These are phyloP conservation scores for Astragalus glycyphyllos DNA, from an alignment of 306 rosid genomes.

Conservation along the genomic window DNA sequence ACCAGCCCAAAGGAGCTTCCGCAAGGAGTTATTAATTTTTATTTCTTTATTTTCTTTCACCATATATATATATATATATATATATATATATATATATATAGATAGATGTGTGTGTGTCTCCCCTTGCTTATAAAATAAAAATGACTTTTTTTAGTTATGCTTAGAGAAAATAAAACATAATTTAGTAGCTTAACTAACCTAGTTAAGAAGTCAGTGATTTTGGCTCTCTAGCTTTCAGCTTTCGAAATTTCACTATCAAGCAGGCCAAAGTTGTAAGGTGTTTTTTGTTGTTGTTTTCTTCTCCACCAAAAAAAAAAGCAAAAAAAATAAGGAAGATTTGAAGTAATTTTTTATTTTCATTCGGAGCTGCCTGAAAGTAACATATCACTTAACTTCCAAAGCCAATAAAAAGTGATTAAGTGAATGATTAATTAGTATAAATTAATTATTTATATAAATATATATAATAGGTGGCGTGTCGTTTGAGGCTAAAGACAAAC, in stretches of 20 bases:
- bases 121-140: too few relatives aligned
- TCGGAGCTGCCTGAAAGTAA: conserved; percentile 20
- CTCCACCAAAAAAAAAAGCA: conserved; percentile 7
- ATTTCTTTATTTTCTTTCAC: background rate
- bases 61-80: background rate
- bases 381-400: conserved; percentile 20
- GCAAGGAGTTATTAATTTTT: too few relatives aligned
- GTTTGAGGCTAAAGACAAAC: conserved; percentile 54
- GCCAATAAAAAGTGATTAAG: conserved; percentile 27
- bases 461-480: conserved; percentile 51
- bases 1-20: too few relatives aligned
- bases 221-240: conserved; percentile 22
- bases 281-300: conserved; percentile 27
- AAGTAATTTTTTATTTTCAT: background rate
- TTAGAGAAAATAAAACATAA: too few relatives aligned
- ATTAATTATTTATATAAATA: background rate
- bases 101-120: too few relatives aligned
- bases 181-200: background rate
- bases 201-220: background rate
- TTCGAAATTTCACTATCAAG: conserved; percentile 40
- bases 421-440: conserved; percentile 5
- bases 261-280: conserved; percentile 27
- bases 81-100: background rate
- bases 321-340: background rate
- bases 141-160: too few relatives aligned